These are phyloP conservation scores for Quaeritorhiza haematococci DNA, from an alignment of 371 early-diverging fungal species.

Conservation along the genomic window DNA sequence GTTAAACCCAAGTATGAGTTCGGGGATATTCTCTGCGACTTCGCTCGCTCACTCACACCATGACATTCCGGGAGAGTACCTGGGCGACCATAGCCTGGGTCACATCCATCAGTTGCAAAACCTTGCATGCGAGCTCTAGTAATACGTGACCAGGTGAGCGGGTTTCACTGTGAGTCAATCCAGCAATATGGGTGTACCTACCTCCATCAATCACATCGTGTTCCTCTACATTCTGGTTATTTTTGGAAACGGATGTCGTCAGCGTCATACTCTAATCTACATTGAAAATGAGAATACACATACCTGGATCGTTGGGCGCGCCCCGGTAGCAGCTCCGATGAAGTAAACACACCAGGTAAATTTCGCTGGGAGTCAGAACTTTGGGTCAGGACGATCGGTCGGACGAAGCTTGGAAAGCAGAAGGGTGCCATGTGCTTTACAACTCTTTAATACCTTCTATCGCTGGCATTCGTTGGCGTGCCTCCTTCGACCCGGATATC, in stretches of 20 bases:
- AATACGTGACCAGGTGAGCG: not conserved
- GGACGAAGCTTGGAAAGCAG: too few species aligned
- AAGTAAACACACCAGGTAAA: constrained; percentile 81
- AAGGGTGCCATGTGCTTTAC: too few species aligned
- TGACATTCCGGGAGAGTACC: not conserved
- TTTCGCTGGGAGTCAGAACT: constrained; percentile 38
- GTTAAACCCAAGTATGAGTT: too few species aligned
- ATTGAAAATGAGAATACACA: not conserved
- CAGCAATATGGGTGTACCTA: constrained; percentile 1
- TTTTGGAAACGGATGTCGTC: not conserved
- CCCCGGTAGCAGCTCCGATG: constrained; percentile 65
- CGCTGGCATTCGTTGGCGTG: too few species aligned
- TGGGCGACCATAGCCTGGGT: constrained; percentile 1
- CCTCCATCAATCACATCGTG: constrained; percentile 27
- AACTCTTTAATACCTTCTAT: too few species aligned
- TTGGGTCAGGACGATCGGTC: too few species aligned
- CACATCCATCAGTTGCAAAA: constrained; percentile 17
- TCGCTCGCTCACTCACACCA: not conserved
- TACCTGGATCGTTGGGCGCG: not conserved
- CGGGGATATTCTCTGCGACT: too few species aligned
- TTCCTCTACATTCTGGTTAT: constrained; percentile 16
- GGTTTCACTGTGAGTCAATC: not conserved
- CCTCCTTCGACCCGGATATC: too few species aligned
- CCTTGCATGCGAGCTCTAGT: constrained; percentile 16
- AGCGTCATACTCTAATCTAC: not conserved